Conservation (phyloP, 1,139 yeast species). For the Yamadazyma atmosphaerica region DNA sequence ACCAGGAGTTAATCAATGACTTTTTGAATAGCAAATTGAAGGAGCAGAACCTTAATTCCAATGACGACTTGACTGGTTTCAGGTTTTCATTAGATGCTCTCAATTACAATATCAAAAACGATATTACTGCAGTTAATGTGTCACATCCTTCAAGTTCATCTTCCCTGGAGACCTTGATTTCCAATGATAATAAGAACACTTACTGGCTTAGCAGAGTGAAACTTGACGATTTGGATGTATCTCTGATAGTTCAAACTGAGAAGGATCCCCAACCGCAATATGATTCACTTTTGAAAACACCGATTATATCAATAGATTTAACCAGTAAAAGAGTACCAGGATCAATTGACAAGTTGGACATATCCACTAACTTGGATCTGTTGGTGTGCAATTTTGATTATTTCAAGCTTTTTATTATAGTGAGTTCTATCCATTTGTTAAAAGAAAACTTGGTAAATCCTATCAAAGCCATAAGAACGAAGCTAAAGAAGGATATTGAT, state of each 20-base stretch:
- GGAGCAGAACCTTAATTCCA: constrained; percentile 18
- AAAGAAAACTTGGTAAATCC: constrained; percentile 48
- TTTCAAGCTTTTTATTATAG: constrained; percentile 49
- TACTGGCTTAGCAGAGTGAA: constrained; percentile 22
- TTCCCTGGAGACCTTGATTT: constrained; percentile 27
- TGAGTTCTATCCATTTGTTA: constrained; percentile 56
- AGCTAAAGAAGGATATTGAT: constrained; percentile 21
- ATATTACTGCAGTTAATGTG: not conserved
- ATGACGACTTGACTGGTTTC: constrained; percentile 32
- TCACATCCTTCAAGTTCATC: constrained; percentile 7
- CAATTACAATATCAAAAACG: constrained; percentile 3
- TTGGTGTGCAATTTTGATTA: constrained; percentile 44
- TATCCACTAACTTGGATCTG: constrained; percentile 29
- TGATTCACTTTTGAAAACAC: constrained; percentile 18
- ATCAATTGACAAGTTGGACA: constrained; percentile 23
- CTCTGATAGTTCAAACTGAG: constrained; percentile 29
- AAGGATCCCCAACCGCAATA: constrained; percentile 12
- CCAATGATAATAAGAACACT: constrained; percentile 5
- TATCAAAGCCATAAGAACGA: constrained; percentile 22
- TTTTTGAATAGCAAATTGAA: constrained; percentile 22
- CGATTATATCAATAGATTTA: constrained; percentile 16
- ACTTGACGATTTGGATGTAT: constrained; percentile 22
- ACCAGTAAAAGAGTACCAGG: constrained; percentile 1
- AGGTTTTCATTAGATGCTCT: constrained; percentile 8
- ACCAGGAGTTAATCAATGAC: constrained; percentile 39